A percentile compares a stretch with the other conserved stretches of the same genome.
Evolutionary conservation across 2,329 filamentous ascomycete genomes (phyloP).

Genomic region (Xylaria digitata): DNA sequence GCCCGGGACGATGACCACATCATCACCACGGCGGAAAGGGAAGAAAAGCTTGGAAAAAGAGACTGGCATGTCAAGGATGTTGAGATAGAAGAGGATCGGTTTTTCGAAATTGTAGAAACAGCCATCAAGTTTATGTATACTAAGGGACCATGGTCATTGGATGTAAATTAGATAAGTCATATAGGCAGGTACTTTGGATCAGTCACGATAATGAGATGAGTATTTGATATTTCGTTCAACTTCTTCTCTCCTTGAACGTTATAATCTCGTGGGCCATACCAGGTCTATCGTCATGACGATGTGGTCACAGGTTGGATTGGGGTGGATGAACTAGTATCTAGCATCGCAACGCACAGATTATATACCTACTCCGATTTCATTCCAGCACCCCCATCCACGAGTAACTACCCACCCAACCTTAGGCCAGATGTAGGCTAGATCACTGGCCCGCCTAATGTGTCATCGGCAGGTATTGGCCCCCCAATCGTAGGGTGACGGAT

Average conservation of each 20-base stretch:
- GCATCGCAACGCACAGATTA: no score
- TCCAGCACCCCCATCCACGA: no score
- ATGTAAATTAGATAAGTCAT: conserved; percentile 19
- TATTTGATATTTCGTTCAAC: background rate
- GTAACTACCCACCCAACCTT: no score
- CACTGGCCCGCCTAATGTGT: no score
- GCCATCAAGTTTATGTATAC: conserved; percentile 34
- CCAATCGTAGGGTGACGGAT: no score
- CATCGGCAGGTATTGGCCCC: no score
- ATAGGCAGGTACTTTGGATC: background rate
- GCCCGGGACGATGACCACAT: background rate
- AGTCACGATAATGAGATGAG: background rate
- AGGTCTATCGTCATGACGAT: no score
- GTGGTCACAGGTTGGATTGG: no score
- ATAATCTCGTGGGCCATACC: background rate
- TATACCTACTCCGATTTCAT: no score
- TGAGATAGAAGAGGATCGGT: conserved; percentile 27
- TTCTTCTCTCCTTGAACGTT: background rate
- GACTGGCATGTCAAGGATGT: conserved; percentile 29
- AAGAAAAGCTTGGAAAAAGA: conserved; percentile 39
- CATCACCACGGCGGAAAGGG: background rate
- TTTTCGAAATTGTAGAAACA: conserved; percentile 29
- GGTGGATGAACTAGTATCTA: no score
- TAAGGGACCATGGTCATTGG: conserved; percentile 28
- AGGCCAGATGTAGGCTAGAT: no score